A percentile compares a stretch with the other conserved stretches of the same genome.
These are phyloP conservation scores for Fusarium sp. DNA, from an alignment of 2,329 filamentous ascomycete genomes.

Conservation along the genomic window DNA sequence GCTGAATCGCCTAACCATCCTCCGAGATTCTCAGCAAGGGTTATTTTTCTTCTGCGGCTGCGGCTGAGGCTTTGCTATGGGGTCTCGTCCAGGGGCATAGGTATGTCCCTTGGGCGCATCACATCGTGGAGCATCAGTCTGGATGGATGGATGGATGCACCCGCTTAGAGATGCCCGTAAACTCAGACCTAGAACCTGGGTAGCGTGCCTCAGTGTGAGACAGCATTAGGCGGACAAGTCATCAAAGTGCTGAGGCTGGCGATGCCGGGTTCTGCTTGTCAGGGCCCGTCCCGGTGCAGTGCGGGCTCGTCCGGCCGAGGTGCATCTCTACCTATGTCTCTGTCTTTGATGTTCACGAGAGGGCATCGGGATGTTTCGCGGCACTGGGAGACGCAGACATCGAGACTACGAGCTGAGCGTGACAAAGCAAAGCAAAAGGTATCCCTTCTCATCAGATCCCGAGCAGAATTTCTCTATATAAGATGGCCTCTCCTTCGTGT, in stretches of 20 bases:
- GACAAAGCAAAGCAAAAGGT: slow-evolving; percentile 12
- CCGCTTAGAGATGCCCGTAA: slow-evolving; percentile 25
- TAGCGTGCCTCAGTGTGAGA: slow-evolving; percentile 42
- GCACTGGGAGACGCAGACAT: slow-evolving; percentile 17
- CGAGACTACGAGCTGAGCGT: slow-evolving; percentile 8
- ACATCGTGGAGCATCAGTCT: not conserved
- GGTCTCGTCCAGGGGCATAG: slow-evolving; percentile 3
- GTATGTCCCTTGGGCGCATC: slow-evolving; percentile 2
- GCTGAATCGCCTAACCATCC: not conserved
- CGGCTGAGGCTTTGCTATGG: slow-evolving; percentile 7
- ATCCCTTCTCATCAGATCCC: slow-evolving; percentile 6
- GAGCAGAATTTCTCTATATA: slow-evolving; percentile 40
- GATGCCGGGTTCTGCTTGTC: slow-evolving; percentile 27
- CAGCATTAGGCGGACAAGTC: slow-evolving; percentile 37
- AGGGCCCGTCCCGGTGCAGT: slow-evolving; percentile 3
- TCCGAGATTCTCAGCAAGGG: too few relatives aligned
- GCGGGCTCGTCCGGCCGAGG: not conserved
- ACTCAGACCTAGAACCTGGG: slow-evolving; percentile 14
- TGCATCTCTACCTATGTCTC: not conserved
- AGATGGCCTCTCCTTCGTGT: slow-evolving; percentile 31
- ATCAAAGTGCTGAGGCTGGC: slow-evolving; percentile 34
- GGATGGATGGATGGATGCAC: slow-evolving; percentile 1
- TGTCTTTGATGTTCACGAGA: slow-evolving; percentile 16
- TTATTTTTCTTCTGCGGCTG: slow-evolving; percentile 3
- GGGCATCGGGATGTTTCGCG: slow-evolving; percentile 36